Base-by-base conservation (phyloP, 495 filamentous ascomycete species). In the Penicillium argentinense region DNA sequence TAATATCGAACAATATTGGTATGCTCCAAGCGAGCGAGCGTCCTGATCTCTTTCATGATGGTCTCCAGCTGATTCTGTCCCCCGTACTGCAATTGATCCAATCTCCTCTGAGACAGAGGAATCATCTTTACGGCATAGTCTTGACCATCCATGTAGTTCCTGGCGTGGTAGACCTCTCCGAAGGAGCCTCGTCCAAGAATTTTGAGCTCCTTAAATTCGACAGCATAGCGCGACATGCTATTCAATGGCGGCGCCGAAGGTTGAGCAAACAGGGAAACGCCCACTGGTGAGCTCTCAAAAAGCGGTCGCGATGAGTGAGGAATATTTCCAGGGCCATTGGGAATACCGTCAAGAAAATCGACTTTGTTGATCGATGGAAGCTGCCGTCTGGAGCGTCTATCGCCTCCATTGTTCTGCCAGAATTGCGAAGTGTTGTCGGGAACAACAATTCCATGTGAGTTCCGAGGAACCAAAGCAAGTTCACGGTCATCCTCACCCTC, bases 81-180 rank as follows among this genome's bases (percentile, higher is more conserved):
- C 5, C 76, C 75, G 41, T 63, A 64, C 18, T 71, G 69, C 32
- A 79, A 50, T 44, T 76, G 66, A 24, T 72, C 66, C 8, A 77
- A 60, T 9, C 75, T 65, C 45, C 56, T 66, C 26, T 74, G 68
- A 23, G 68, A 76, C 11, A 80, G 60, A 9, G 74, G 70, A 9
- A 80, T 74, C 45, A 77, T 80, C 49, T 80, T 80, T 38, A 80
- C 61, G 0, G 77, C 77, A 47, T 80, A 80, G 25, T 66, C 59
- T 39, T 74, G 74, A 3, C 69, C 72, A 41, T 80, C 77, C 5
- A 80, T 68, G 27, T 73, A 68, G 33, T 80, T 76, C 12, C 53
- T 68, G 27, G 73, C 77, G 30, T 77, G 71, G 41, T 74, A 78
- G 6, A 80, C 77, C 19, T 76, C 70, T 4, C 76, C 77, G 44